phyloP scores from a whole-genome alignment of 2,329 filamentous ascomycete genomes.

The Phaeophleospora eucalypticola region DNA sequence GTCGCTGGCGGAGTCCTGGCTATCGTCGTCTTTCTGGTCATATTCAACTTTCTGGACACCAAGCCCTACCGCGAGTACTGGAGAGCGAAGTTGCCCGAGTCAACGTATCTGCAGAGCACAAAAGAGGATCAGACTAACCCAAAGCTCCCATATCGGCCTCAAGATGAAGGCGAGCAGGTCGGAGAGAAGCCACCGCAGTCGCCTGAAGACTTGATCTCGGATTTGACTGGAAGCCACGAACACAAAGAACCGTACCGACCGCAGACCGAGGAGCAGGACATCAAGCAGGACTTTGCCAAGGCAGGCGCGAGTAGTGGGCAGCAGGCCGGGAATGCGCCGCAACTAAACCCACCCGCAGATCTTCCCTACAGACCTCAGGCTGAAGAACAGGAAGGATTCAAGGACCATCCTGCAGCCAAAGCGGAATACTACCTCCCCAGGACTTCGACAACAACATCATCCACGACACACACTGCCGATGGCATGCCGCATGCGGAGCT shows the following conservation, averaged over 20 bases:
- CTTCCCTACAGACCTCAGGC: neutral
- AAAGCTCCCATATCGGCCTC: neutral
- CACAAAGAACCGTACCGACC: slow-evolving; percentile 4
- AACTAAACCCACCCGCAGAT: neutral
- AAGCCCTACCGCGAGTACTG: neutral
- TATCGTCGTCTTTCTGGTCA: slow-evolving; percentile 2
- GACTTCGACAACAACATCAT: neutral
- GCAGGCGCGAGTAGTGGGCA: neutral
- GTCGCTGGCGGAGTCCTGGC: slow-evolving; percentile 6
- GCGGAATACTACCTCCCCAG: neutral
- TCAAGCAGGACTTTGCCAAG: neutral
- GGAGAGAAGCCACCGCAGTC: neutral
- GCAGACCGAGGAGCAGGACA: slow-evolving; percentile 3
- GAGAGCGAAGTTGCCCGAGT: neutral
- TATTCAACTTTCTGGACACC: slow-evolving; percentile 4
- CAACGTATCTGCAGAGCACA: neutral
- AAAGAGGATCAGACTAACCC: neutral
- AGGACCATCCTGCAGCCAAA: neutral
- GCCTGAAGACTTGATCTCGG: neutral
- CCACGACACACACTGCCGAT: neutral
- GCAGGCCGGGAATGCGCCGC: neutral
- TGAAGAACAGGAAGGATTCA: neutral
- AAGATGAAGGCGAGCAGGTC: neutral
- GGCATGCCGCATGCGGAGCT: neutral
- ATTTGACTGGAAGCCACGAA: neutral